Evolutionary conservation across 352 stramenopile genomes (phyloP).

Genomic region (Pseudoperonospora humuli): DNA sequence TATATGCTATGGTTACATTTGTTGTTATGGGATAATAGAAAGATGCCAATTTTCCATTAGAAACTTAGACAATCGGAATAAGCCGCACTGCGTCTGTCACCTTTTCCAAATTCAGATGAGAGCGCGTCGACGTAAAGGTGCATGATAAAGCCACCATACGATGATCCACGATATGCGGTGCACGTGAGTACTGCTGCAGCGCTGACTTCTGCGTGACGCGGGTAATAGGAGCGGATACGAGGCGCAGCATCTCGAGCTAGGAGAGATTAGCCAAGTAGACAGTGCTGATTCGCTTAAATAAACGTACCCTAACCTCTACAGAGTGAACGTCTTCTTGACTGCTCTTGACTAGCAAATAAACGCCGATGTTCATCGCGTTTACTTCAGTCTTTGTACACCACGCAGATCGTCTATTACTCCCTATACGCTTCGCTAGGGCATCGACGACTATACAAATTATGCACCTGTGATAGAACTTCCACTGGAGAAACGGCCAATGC

Average conservation of each 20-base stretch:
- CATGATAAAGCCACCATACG: slow-evolving; percentile 13
- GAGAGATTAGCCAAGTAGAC: not conserved
- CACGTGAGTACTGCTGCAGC: slow-evolving; percentile 14
- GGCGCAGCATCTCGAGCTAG: slow-evolving; percentile 28
- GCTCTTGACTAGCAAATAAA: too few relatives aligned
- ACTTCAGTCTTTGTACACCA: too few relatives aligned
- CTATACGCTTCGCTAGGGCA: too few relatives aligned
- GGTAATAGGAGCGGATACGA: slow-evolving; percentile 13
- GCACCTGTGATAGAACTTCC: too few relatives aligned
- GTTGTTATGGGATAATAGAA: not conserved
- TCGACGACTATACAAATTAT: too few relatives aligned
- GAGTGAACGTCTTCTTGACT: too few relatives aligned
- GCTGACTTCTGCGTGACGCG: slow-evolving; percentile 22
- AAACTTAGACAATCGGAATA: not conserved
- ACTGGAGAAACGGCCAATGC: too few relatives aligned
- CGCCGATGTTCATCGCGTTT: too few relatives aligned
- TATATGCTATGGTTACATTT: too few relatives aligned
- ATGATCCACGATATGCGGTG: slow-evolving; percentile 17
- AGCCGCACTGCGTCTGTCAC: slow-evolving; percentile 9
- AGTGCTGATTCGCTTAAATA: slow-evolving; percentile 12
- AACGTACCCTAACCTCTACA: too few relatives aligned
- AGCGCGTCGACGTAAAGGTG: slow-evolving; percentile 38
- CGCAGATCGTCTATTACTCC: too few relatives aligned
- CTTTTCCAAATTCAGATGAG: slow-evolving; percentile 50
- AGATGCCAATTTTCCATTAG: not conserved